Evolutionary conservation across 2,329 filamentous ascomycete species (phyloP).

Genomic region (Trichoderma harzianum): DNA sequence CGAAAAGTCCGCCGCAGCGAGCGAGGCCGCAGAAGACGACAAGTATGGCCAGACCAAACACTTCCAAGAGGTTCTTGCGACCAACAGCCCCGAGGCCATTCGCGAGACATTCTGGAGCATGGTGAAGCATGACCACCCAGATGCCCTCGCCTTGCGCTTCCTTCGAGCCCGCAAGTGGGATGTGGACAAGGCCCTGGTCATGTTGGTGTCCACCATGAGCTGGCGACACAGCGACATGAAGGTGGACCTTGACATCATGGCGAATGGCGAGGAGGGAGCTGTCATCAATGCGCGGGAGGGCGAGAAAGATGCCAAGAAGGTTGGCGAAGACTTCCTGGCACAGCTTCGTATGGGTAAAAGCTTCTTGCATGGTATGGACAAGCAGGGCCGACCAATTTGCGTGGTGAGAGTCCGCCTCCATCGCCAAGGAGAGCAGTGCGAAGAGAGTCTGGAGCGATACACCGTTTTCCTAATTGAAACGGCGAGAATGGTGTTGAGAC

Average conservation of each 20-base stretch:
- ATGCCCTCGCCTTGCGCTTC: constrained; percentile 78
- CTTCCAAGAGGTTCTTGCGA: constrained; percentile 77
- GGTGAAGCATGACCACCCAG: constrained; percentile 93
- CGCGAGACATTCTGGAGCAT: constrained; percentile 84
- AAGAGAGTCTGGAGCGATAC: constrained; percentile 78
- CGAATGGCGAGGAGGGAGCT: constrained; percentile 67
- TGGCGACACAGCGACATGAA: constrained; percentile 83
- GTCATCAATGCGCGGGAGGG: constrained; percentile 54
- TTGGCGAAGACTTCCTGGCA: constrained; percentile 67
- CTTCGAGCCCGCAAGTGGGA: constrained; percentile 94
- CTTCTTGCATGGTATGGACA: constrained; percentile 85
- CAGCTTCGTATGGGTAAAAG: constrained; percentile 91
- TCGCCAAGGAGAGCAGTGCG: constrained; percentile 74
- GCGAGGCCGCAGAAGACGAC: constrained; percentile 61
- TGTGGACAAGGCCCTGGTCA: constrained; percentile 84
- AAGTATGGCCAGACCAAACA: constrained; percentile 90
- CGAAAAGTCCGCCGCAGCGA: constrained; percentile 26
- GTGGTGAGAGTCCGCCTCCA: constrained; percentile 81
- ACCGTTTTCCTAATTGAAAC: constrained; percentile 96
- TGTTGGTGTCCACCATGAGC: constrained; percentile 91
- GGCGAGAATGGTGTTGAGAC: constrained; percentile 74
- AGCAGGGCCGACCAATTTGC: constrained; percentile 79
- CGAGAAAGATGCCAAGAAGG: constrained; percentile 61
- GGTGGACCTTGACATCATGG: constrained; percentile 85
- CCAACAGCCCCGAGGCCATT: constrained; percentile 72